Percentiles rank a stretch among this genome's conserved stretches.
phyloP scores from a whole-genome alignment of 2,329 filamentous ascomycete species.

The Dothiorella sarmentorum region DNA sequence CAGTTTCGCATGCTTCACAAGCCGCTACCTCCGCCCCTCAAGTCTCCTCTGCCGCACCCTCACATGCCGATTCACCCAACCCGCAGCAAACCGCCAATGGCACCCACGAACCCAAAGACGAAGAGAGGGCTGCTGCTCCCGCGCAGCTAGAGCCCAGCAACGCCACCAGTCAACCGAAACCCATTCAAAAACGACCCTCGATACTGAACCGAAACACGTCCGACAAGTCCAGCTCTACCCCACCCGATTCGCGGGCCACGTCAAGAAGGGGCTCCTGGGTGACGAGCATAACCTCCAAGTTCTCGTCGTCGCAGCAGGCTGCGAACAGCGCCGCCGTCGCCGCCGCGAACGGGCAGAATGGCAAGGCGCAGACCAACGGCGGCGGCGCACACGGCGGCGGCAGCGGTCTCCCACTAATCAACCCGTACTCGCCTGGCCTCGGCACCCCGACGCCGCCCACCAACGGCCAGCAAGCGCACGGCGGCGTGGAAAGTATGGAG shows the following conservation, averaged over 20 bases:
- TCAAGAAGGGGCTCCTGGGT: constrained; percentile 80
- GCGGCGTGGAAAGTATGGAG: constrained; percentile 39
- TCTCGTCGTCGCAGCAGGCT: constrained; percentile 59
- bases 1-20: not conserved
- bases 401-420: constrained; percentile 19
- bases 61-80: not conserved
- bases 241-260: constrained; percentile 28
- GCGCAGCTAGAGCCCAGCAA: not conserved
- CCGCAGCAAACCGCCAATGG: not conserved
- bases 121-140: not conserved
- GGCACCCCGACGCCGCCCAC: constrained; percentile 42
- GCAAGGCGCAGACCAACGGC: constrained; percentile 23
- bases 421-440: constrained; percentile 31
- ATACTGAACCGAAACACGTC: constrained; percentile 42
- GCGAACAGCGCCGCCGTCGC: constrained; percentile 17
- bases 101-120: constrained; percentile 1
- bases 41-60: not conserved
- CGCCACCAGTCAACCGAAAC: constrained; percentile 25
- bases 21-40: not conserved
- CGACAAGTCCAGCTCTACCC: constrained; percentile 32
- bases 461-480: constrained; percentile 46
- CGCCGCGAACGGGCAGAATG: not conserved
- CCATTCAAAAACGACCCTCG: constrained; percentile 38
- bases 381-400: constrained; percentile 20
- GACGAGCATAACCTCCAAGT: constrained; percentile 87